These are phyloP conservation scores for Cryptococcus sp. DNA, from an alignment of 1,284 basidiomycete genomes.

Conservation along the genomic window DNA sequence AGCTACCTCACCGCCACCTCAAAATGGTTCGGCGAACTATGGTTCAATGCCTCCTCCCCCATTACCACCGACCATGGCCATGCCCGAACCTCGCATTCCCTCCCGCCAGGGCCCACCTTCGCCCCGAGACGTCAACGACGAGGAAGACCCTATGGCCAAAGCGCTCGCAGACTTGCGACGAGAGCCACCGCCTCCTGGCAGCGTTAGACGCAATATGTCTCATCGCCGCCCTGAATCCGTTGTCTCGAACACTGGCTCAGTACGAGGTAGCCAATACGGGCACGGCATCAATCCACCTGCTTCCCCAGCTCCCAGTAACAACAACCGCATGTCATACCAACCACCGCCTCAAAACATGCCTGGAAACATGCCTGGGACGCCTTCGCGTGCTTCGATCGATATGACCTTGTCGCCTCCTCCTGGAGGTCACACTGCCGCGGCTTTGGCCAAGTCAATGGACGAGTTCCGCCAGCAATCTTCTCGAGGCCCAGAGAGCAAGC, in stretches of 20 bases:
- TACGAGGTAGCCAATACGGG: constrained; percentile 23
- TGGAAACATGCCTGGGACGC: constrained; percentile 10
- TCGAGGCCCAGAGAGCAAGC: constrained; percentile 27
- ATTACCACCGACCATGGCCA: constrained; percentile 32
- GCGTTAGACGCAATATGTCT: constrained; percentile 46
- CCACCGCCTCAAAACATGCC: constrained; percentile 9
- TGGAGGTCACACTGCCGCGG: constrained; percentile 53
- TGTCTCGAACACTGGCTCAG: constrained; percentile 31
- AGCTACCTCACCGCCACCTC: constrained; percentile 16
- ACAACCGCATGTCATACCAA: constrained; percentile 29
- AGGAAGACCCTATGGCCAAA: constrained; percentile 72
- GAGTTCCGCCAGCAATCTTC: constrained; percentile 49
- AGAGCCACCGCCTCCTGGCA: constrained; percentile 48
- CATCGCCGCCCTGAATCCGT: constrained; percentile 47
- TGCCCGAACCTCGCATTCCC: constrained; percentile 41
- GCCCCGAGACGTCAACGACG: constrained; percentile 53
- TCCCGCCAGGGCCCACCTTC: constrained; percentile 41
- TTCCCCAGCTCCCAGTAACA: constrained; percentile 33
- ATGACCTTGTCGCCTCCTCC: constrained; percentile 51
- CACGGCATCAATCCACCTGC: constrained; percentile 28
- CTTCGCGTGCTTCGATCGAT: constrained; percentile 38
- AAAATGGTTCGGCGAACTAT: constrained; percentile 10
- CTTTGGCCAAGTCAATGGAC: constrained; percentile 52
- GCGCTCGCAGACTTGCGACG: constrained; percentile 63
- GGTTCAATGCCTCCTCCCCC: constrained; percentile 38